phyloP scores from a whole-genome alignment of 345 rosid species.

The Hibiscus syriacus region DNA sequence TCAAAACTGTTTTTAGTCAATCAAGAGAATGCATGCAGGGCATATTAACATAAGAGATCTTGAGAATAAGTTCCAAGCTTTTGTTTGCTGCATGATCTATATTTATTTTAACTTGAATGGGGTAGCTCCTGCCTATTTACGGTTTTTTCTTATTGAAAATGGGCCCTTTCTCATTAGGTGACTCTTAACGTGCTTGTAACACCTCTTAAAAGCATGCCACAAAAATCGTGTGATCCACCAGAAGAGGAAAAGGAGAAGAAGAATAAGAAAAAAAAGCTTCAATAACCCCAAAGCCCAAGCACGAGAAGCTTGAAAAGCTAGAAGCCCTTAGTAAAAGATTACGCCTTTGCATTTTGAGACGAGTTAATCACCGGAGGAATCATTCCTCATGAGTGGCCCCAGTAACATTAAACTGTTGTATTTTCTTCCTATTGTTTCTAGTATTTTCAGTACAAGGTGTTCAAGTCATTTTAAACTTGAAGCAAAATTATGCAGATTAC shows the following conservation, averaged over 20 bases:
- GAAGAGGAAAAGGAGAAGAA: conserved; percentile 31
- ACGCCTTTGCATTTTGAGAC: conserved; percentile 56
- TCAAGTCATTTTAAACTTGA: background rate
- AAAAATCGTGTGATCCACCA: conserved; percentile 13
- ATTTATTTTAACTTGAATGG: background rate
- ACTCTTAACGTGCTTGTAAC: conserved; percentile 43
- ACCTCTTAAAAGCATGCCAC: conserved; percentile 34
- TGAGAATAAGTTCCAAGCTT: too few relatives aligned
- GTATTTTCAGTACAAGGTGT: background rate
- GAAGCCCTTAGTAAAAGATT: conserved; percentile 74
- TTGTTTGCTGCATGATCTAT: background rate
- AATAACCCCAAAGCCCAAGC: conserved; percentile 41
- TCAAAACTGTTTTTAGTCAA: background rate
- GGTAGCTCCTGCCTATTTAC: background rate
- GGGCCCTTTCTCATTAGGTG: conserved; percentile 27
- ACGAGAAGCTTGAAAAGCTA: conserved; percentile 62
- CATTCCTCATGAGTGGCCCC: conserved; percentile 30
- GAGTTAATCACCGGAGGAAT: conserved; percentile 59
- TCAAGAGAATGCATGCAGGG: background rate
- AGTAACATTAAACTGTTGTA: background rate
- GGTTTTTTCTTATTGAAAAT: background rate
- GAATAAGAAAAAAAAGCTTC: conserved; percentile 36
- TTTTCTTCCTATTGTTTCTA: background rate
- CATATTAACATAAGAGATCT: background rate
- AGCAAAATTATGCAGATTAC: background rate